Conservation (phyloP, 441 rosid genomes). For the Populus trichocarpa region DNA sequence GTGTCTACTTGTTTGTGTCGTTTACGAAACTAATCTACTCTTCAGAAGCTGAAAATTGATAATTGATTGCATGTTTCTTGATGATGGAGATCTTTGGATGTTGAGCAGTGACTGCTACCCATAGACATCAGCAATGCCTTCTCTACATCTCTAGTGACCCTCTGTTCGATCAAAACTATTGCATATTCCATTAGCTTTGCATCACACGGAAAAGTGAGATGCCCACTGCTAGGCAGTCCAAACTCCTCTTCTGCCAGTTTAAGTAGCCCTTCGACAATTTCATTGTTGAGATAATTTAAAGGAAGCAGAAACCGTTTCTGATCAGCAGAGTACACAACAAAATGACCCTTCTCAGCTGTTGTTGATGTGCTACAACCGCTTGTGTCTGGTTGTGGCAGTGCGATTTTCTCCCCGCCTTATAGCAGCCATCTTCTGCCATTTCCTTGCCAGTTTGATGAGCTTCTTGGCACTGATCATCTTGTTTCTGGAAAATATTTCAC, state of each 20-base stretch:
- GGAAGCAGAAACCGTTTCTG: too few relatives aligned
- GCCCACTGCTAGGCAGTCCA: neutral
- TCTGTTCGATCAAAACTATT: constrained; percentile 1
- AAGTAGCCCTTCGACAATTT: too few relatives aligned
- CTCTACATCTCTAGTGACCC: neutral
- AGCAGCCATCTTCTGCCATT: too few relatives aligned
- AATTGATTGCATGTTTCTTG: neutral
- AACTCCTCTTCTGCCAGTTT: constrained; percentile 2
- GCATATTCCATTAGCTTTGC: constrained; percentile 3
- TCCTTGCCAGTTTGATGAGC: too few relatives aligned
- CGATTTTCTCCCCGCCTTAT: too few relatives aligned
- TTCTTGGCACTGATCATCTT: too few relatives aligned
- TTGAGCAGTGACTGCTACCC: neutral
- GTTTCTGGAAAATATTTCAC: too few relatives aligned
- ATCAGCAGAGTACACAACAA: too few relatives aligned
- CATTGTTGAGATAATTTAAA: too few relatives aligned
- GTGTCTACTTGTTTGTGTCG: neutral
- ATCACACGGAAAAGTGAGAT: constrained; percentile 1
- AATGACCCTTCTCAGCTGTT: too few relatives aligned
- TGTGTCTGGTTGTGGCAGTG: too few relatives aligned
- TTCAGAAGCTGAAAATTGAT: constrained; percentile 6
- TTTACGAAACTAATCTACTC: neutral
- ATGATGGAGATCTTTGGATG: neutral
- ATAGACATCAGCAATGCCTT: constrained; percentile 10
- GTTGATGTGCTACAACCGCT: too few relatives aligned